phyloP scores from a whole-genome alignment of 176 grass and related monocot species.

The Elaeis guineensis region DNA sequence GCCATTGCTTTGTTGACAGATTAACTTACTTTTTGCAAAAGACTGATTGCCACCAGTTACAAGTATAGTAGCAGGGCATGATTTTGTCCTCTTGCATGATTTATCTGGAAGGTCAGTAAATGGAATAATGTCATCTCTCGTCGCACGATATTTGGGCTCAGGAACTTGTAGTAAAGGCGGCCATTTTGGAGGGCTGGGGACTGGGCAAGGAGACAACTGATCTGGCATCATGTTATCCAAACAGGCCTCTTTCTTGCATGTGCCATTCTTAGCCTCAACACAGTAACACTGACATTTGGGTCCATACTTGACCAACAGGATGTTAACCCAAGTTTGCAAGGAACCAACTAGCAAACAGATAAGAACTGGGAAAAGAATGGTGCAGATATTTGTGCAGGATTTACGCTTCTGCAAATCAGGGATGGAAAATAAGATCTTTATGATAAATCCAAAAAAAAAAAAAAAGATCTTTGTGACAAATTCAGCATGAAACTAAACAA shows the following conservation, averaged over 20 bases:
- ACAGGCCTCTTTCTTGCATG: too few relatives aligned
- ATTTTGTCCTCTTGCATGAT: neutral
- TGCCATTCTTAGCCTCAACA: too few relatives aligned
- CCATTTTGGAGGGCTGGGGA: slow-evolving; percentile 44
- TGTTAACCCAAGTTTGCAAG: slow-evolving; percentile 18
- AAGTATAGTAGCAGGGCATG: slow-evolving; percentile 31
- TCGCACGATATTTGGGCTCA: slow-evolving; percentile 21
- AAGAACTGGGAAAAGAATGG: slow-evolving; percentile 43
- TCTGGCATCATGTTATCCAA: slow-evolving; percentile 2
- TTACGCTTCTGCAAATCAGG: slow-evolving; percentile 34
- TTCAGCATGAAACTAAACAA: neutral
- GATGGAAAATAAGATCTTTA: neutral
- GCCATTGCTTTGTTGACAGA: neutral
- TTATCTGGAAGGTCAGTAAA: slow-evolving; percentile 21
- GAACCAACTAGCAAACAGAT: slow-evolving; percentile 18
- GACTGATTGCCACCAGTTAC: slow-evolving; percentile 34
- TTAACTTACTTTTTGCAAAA: slow-evolving; percentile 28
- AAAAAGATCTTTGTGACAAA: neutral
- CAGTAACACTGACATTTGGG: too few relatives aligned
- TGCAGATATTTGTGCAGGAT: slow-evolving; percentile 45
- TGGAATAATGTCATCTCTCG: slow-evolving; percentile 15
- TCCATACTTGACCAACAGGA: neutral
- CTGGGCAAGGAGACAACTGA: slow-evolving; percentile 28
- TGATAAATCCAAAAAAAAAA: too few relatives aligned
- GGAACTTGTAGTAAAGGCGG: slow-evolving; percentile 48